Evolutionary conservation across 2,329 filamentous ascomycete genomes (phyloP), one percentile per base, ranked within the genome.

Genomic region (Ceratocystis papillata): DNA sequence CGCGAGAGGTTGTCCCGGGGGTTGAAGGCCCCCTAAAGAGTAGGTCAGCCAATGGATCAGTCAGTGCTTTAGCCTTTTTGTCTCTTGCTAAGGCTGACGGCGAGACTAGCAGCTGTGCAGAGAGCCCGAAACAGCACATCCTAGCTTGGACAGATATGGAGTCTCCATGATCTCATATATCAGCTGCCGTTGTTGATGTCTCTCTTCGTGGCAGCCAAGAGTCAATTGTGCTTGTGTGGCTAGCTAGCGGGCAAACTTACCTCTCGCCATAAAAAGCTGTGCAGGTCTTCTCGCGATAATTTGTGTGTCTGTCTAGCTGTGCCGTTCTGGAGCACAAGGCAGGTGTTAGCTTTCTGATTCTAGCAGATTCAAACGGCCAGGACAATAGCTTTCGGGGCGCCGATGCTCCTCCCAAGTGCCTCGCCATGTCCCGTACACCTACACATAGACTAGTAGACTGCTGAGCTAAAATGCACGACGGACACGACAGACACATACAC

Each of bases 21-120:
- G 64, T 74, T 74, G 73, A 85, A 85, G 1, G 78, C 80, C 55
- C 82, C 82, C 81, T 83, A n/a, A 5, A 17, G 33, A n/a, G 53
- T 4, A 57, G 7, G 53, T 57, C 15, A 57, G 53, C 20, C 17
- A 20, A 25, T 33, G 48, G 6, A 22, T 22, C 22, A 53, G 53
- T 17, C 22, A 5, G 8, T 57, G 3, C 10, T 33, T 33, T 57
- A 5, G 25, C n/a, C 6, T 12, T 22, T 20, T 22, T 50, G 17
- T 25, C 48, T 50, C 46, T 50, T 6, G 8, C 8, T 8, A 8
- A 50, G 48, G 7, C n/a, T 12, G 22, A n/a, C 22, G 22, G 46
- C 22, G 22, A 57, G 20, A 57, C 22, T 33, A 33, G 30, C 15
- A 57, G 22, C 15, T 57, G 22, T 33, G 12, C 28, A 12, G 53